Evolutionary conservation across 2,329 filamentous ascomycete genomes (phyloP).

Genomic region (Boeremia exigua): DNA sequence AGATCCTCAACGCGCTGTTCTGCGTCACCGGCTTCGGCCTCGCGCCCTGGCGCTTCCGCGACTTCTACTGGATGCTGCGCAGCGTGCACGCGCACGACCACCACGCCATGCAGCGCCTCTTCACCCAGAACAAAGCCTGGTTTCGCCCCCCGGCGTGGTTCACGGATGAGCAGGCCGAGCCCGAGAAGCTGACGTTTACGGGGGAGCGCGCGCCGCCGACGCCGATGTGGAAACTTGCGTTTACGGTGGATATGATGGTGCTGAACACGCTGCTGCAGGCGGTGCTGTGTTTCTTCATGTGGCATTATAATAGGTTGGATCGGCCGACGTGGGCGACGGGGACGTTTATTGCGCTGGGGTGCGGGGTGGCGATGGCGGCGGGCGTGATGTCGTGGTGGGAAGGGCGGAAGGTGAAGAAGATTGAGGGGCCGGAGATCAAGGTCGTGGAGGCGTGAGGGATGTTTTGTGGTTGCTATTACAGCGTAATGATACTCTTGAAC

Average conservation of each 20-base stretch:
- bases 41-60: slow-evolving; percentile 81
- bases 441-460: background rate
- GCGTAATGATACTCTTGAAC: no score
- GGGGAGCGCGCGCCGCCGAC: slow-evolving; percentile 73
- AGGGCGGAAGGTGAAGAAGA: slow-evolving; percentile 57
- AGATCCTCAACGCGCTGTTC: slow-evolving; percentile 82
- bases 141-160: slow-evolving; percentile 73
- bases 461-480: no score
- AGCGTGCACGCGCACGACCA: slow-evolving; percentile 58
- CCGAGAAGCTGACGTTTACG: slow-evolving; percentile 63
- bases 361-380: slow-evolving; percentile 69
- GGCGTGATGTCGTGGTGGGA: slow-evolving; percentile 74
- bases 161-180: slow-evolving; percentile 48
- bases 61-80: slow-evolving; percentile 72
- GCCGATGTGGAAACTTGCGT: slow-evolving; percentile 74
- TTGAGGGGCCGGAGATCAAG: slow-evolving; percentile 33
- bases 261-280: slow-evolving; percentile 79
- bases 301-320: slow-evolving; percentile 73
- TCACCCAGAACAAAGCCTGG: slow-evolving; percentile 77
- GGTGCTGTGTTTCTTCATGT: slow-evolving; percentile 79
- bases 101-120: slow-evolving; percentile 66
- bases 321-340: slow-evolving; percentile 75
- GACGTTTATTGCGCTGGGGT: slow-evolving; percentile 73
- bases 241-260: slow-evolving; percentile 78
- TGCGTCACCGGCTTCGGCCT: slow-evolving; percentile 84